Conservation (phyloP, 495 filamentous ascomycete species). For the Aspergillus panamensis region DNA sequence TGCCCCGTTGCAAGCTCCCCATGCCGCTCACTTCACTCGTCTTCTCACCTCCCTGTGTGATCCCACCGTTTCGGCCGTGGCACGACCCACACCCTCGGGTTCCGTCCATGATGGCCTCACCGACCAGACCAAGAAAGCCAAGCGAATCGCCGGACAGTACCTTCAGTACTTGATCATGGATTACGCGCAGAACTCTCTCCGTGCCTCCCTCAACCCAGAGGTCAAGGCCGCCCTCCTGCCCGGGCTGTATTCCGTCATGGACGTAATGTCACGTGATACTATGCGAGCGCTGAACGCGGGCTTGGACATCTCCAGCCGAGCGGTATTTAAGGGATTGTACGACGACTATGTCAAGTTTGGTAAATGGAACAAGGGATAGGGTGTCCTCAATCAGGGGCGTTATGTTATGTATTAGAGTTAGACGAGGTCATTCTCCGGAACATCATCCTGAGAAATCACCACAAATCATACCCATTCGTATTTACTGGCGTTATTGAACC, state of each 20-base stretch:
- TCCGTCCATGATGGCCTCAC: constrained; percentile 51
- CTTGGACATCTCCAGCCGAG: constrained; percentile 64
- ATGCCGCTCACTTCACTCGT: constrained; percentile 63
- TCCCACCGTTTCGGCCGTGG: constrained; percentile 69
- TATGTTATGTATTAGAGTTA: too few relatives aligned
- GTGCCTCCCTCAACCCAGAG: constrained; percentile 48
- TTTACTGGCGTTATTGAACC: not conserved
- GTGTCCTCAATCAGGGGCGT: not conserved
- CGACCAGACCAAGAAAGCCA: constrained; percentile 73
- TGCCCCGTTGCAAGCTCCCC: constrained; percentile 40
- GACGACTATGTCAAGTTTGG: constrained; percentile 66
- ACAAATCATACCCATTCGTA: not conserved
- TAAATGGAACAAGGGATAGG: constrained; percentile 60
- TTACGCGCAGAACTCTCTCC: constrained; percentile 66
- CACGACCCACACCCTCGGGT: constrained; percentile 40
- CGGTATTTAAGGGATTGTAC: constrained; percentile 69
- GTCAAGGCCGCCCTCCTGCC: constrained; percentile 67
- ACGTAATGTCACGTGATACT: constrained; percentile 61
- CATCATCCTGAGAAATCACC: too few relatives aligned
- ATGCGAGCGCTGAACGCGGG: constrained; percentile 65
- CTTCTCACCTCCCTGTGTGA: constrained; percentile 75
- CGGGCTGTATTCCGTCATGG: constrained; percentile 68
- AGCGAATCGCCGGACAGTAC: constrained; percentile 69
- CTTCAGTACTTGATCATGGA: constrained; percentile 68
- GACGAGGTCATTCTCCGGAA: too few relatives aligned